Evolutionary conservation across 2,329 filamentous ascomycete genomes (phyloP), one percentile per base, ranked within the genome.

Genomic region (Fusarium decemcellulare): DNA sequence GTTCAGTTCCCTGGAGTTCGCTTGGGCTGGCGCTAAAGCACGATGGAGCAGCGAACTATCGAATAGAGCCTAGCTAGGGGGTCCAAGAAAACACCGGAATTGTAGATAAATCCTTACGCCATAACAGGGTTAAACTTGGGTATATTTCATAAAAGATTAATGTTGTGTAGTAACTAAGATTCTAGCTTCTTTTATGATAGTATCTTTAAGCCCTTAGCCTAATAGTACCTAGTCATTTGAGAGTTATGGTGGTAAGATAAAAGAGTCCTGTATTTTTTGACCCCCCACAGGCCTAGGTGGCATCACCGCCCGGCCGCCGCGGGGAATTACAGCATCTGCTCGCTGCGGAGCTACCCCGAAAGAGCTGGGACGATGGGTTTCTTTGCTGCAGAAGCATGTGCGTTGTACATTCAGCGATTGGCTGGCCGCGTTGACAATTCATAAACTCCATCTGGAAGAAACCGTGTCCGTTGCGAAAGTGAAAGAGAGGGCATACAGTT

Each of bases 1-100:
- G 64, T 57, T 37, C 58, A 57, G 47, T 27, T 61, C 51, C 57
- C 52, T 68, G 63, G 63, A 68, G 59, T 60, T 60, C 34, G 61
- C 29, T 40, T 53, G 29, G 48, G 54, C 63, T 61, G 55, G 67
- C 50, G 66, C 30, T 52, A 32, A 47, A 52, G 32, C 56, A 54
- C 42, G 53, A 50, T 61, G 54, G 59, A 65, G 30, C 55, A 58
- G 30, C 46, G 54, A 69, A 66, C 61, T 58, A 59, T 65, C 36
- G 43, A 54, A 48, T 57, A 62, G 23, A 23, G 23, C 23, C 23
- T 23, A 23, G 23, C 23, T 23, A 23, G 23, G 23, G 23, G 23
- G 23, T 23, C 23, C 23, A 23, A 23, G 23, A 23, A 23, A 23
- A 4, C 23, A 23, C 23, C 23, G 23, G 23, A 23, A 23, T 23